Conservation (phyloP, 208 protist genomes). For the Wallacemonas collosoma region DNA sequence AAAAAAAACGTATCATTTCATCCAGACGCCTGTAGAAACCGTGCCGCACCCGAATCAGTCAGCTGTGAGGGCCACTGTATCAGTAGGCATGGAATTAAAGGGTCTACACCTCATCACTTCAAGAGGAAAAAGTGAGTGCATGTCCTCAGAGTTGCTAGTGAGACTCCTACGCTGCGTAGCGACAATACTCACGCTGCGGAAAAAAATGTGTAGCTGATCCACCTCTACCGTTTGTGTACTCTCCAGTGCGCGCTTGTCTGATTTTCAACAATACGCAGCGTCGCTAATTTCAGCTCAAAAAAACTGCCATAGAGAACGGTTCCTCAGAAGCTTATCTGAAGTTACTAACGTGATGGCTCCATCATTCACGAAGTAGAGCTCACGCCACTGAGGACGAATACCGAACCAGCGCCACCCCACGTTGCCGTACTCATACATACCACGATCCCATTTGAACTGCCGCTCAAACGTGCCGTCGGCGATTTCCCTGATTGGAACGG, state of each 20-base stretch:
- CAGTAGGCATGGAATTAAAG: no score
- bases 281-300: constrained; percentile 16
- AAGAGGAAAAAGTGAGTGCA: no score
- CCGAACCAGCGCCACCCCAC: constrained; percentile 48
- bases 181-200: no score
- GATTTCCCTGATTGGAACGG: constrained; percentile 82
- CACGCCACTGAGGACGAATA: constrained; percentile 68
- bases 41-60: no score
- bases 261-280: not conserved
- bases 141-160: no score
- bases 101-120: no score
- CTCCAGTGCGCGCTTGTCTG: not conserved
- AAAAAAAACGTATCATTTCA: no score
- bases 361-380: constrained; percentile 86
- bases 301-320: constrained; percentile 45
- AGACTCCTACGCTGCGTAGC: no score
- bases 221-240: no score
- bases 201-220: no score
- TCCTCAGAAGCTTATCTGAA: constrained; percentile 59
- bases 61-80: no score
- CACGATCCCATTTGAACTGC: constrained; percentile 85
- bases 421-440: constrained; percentile 83
- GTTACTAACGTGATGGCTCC: constrained; percentile 80
- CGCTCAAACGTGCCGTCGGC: constrained; percentile 86
- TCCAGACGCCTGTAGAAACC: no score